A percentile compares a stretch with the other conserved stretches of the same genome.
These are phyloP conservation scores for Boletus fagicola DNA, from an alignment of 768 basidiomycete species.

Conservation along the genomic window DNA sequence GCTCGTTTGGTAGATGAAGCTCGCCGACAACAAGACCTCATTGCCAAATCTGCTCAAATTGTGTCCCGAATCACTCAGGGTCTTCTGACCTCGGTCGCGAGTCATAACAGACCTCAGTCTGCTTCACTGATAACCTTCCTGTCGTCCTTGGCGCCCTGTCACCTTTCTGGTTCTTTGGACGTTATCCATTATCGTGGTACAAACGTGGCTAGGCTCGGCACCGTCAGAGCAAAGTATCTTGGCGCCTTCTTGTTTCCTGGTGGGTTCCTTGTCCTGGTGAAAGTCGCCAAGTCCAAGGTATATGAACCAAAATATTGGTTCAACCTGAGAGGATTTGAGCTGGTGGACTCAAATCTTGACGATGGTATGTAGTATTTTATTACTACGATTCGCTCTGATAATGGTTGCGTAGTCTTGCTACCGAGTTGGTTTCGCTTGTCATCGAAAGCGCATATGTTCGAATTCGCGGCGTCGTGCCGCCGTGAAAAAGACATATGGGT, in stretches of 20 bases:
- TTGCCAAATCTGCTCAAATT: constrained; percentile 65
- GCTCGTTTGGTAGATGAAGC: constrained; percentile 83
- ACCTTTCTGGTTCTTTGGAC: constrained; percentile 84
- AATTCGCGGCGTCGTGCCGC: constrained; percentile 81
- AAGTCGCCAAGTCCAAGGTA: constrained; percentile 72
- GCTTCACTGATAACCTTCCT: constrained; percentile 55
- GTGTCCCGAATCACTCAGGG: constrained; percentile 57
- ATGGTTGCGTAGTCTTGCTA: constrained; percentile 55
- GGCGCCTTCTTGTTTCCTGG: constrained; percentile 87
- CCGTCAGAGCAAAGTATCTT: constrained; percentile 78
- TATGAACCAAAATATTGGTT: constrained; percentile 94
- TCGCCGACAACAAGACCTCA: constrained; percentile 59
- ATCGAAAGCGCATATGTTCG: constrained; percentile 70
- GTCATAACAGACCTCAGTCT: constrained; percentile 33
- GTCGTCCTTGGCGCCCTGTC: constrained; percentile 72
- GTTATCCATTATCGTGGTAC: constrained; percentile 69
- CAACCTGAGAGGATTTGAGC: constrained; percentile 66
- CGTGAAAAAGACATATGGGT: constrained; percentile 90
- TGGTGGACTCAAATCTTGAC: constrained; percentile 65
- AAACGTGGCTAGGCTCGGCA: constrained; percentile 42
- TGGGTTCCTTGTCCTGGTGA: constrained; percentile 84
- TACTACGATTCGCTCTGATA: constrained; percentile 4
- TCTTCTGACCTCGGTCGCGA: constrained; percentile 29
- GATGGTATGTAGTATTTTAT: constrained; percentile 64
- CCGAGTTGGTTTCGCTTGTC: constrained; percentile 80